Percentiles rank a stretch among this genome's conserved stretches.
These are phyloP conservation scores for Lentinula guzmanii DNA, from an alignment of 768 basidiomycete species.

Conservation along the genomic window DNA sequence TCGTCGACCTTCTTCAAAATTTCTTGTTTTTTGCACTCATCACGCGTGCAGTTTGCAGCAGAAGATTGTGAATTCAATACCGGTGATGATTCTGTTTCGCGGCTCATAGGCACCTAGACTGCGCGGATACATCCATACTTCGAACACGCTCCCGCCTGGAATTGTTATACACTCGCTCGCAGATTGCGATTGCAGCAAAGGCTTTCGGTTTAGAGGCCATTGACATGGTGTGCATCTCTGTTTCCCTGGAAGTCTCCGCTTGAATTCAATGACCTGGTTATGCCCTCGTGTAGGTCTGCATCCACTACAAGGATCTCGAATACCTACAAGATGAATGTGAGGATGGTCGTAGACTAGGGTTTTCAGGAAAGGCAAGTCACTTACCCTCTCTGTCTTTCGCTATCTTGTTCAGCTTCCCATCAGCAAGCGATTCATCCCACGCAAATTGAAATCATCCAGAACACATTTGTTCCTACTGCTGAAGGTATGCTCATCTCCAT, in stretches of 20 bases:
- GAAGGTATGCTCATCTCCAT: slow-evolving; percentile 40
- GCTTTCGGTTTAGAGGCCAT: slow-evolving; percentile 82
- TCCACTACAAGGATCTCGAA: slow-evolving; percentile 73
- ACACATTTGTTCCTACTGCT: slow-evolving; percentile 69
- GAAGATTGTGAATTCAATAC: slow-evolving; percentile 69
- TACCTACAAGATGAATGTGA: slow-evolving; percentile 67
- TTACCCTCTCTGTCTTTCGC: not conserved
- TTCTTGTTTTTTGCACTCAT: not conserved
- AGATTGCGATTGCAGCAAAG: slow-evolving; percentile 76
- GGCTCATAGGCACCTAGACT: slow-evolving; percentile 47
- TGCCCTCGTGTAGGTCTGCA: slow-evolving; percentile 58
- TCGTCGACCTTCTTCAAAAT: slow-evolving; percentile 20
- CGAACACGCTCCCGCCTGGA: slow-evolving; percentile 72
- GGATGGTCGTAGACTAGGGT: slow-evolving; percentile 80
- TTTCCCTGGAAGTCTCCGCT: not conserved
- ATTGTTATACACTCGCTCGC: slow-evolving; percentile 77
- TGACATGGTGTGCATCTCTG: slow-evolving; percentile 63
- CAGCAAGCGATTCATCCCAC: slow-evolving; percentile 94
- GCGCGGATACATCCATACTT: slow-evolving; percentile 81
- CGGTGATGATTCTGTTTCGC: not conserved
- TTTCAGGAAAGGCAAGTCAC: slow-evolving; percentile 74
- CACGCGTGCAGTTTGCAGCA: slow-evolving; percentile 69
- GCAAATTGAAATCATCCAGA: slow-evolving; percentile 74
- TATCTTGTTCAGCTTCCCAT: not conserved
- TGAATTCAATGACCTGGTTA: not conserved